Evolutionary conservation across 306 rosid species (phyloP).

Genomic region (Chamaecrista fasciculata): DNA sequence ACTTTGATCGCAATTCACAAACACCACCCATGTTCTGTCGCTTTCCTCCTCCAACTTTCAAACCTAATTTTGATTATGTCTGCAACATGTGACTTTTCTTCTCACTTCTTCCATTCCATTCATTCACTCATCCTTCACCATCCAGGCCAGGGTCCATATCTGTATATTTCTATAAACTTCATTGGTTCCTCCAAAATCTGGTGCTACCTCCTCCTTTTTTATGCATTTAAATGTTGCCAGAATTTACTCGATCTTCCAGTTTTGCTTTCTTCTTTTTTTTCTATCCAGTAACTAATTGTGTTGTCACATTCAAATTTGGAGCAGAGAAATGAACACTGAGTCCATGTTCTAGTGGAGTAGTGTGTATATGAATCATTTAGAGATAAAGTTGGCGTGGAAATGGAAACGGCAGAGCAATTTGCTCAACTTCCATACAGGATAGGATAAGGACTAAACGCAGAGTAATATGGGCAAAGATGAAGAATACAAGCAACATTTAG

Average conservation of each 20-base stretch:
- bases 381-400: not conserved
- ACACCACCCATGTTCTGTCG: not conserved
- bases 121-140: too few species aligned
- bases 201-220: not conserved
- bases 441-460: not conserved
- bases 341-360: not conserved
- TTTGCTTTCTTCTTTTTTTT: too few species aligned
- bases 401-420: not conserved
- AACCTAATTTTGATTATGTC: not conserved
- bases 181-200: not conserved
- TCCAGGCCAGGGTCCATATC: too few species aligned
- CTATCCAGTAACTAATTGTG: too few species aligned
- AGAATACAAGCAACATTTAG: not conserved
- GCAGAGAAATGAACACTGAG: not conserved
- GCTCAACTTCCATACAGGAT: not conserved
- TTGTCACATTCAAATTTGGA: too few species aligned
- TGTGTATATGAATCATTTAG: not conserved
- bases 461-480: not conserved
- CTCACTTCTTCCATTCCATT: not conserved
- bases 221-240: too few species aligned
- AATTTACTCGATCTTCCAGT: too few species aligned
- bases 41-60: not conserved
- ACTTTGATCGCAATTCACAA: not conserved
- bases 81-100: not conserved
- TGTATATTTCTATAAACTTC: too few species aligned